phyloP scores from a whole-genome alignment of 1,284 basidiomycete species.

The Phellopilus nigrolimitatus region DNA sequence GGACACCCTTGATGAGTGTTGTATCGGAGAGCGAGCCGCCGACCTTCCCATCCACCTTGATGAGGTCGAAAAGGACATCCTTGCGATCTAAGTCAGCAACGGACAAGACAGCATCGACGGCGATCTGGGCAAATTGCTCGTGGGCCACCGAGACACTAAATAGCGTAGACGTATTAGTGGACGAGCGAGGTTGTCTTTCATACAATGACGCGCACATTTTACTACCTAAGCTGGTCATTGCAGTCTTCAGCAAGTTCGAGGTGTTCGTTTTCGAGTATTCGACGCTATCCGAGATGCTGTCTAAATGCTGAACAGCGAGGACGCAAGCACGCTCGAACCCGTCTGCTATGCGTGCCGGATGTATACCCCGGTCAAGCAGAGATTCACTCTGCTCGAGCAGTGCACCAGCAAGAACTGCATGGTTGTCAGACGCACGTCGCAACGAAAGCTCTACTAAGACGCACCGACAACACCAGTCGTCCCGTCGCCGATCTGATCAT shows the following conservation, averaged over 20 bases:
- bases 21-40: slow-evolving; percentile 96
- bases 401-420: slow-evolving; percentile 89
- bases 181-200: neutral
- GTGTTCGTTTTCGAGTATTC: slow-evolving; percentile 82
- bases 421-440: slow-evolving; percentile 5
- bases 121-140: slow-evolving; percentile 94
- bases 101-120: slow-evolving; percentile 92
- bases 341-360: slow-evolving; percentile 55
- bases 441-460: slow-evolving; percentile 30
- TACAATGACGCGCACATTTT: slow-evolving; percentile 69
- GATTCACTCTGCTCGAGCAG: slow-evolving; percentile 87
- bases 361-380: slow-evolving; percentile 93
- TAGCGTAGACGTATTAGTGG: slow-evolving; percentile 15
- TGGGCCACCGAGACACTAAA: slow-evolving; percentile 93
- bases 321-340: slow-evolving; percentile 24
- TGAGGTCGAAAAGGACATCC: slow-evolving; percentile 97
- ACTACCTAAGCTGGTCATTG: slow-evolving; percentile 93
- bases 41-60: slow-evolving; percentile 99
- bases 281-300: slow-evolving; percentile 89
- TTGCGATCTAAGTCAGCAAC: slow-evolving; percentile 94
- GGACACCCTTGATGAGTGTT: slow-evolving; percentile 88
- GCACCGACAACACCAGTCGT: slow-evolving; percentile 97
- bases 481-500: slow-evolving; percentile 99
- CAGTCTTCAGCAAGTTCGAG: slow-evolving; percentile 86
- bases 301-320: slow-evolving; percentile 69